These are phyloP conservation scores for Suillus spraguei DNA, from an alignment of 768 basidiomycete genomes.

Conservation along the genomic window DNA sequence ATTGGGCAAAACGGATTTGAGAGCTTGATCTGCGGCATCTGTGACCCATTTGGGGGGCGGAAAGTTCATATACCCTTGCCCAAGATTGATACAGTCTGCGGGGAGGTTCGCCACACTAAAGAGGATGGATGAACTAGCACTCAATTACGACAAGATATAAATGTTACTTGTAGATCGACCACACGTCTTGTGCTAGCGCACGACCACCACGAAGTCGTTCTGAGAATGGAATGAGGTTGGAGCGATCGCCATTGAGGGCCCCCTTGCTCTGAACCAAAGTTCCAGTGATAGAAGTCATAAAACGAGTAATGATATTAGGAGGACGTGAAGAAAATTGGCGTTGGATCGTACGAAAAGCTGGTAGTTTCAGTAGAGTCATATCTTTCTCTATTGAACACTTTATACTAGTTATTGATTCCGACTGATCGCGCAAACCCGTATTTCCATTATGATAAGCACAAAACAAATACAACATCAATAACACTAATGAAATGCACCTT, in stretches of 20 bases:
- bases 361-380: background rate
- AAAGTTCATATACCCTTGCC: slow-evolving; percentile 96
- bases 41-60: slow-evolving; percentile 80
- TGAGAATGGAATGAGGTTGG: slow-evolving; percentile 65
- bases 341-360: background rate
- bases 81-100: slow-evolving; percentile 91
- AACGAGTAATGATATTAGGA: background rate
- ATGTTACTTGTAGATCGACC: slow-evolving; percentile 84
- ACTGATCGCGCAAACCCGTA: no score
- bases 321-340: slow-evolving; percentile 6
- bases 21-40: slow-evolving; percentile 70
- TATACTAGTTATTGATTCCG: no score
- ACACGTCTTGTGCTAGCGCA: slow-evolving; percentile 82
- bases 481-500: no score
- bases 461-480: no score
- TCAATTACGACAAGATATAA: slow-evolving; percentile 13
- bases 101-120: slow-evolving; percentile 85
- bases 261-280: background rate
- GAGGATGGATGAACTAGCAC: slow-evolving; percentile 7
- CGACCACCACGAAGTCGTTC: slow-evolving; percentile 75
- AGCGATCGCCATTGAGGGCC: slow-evolving; percentile 36
- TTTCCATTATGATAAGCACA: no score
- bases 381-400: background rate
- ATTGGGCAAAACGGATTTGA: slow-evolving; percentile 63
- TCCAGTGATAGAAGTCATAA: background rate